Evolutionary conservation across 1,284 basidiomycete species (phyloP), one percentile per base, ranked within the genome.

Genomic region (Salmacisia buchloeana): DNA sequence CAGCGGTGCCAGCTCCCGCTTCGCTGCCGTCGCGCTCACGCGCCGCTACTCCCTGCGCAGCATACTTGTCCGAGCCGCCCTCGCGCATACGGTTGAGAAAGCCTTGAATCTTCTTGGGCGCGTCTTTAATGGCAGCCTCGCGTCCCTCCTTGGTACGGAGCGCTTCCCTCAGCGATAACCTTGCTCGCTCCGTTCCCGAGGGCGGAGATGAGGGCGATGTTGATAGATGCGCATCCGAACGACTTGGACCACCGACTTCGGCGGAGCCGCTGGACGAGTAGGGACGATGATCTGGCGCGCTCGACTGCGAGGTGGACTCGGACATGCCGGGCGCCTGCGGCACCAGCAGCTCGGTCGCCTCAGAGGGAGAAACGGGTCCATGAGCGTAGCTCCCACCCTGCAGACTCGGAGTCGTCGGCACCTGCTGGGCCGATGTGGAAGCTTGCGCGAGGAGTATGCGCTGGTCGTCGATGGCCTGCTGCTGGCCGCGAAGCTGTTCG

Each of bases 31-130:
- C 49, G 15, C 49, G 49, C 5, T 43, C 39, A n/a, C 39, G 18
- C 39, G 15, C 39, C 5, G 18, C 23, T 15, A 21, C 39, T n/a
- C 39, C 39, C 18, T n/a, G 23, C 15, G 18, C 18, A 33, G 31
- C 27, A 25, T 49, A 25, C 29, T 58, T 61, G 36, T 61, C 60
- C 34, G 31, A 38, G n/a, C 38, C 58, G 29, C 69, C 71, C 27
- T 79, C 77, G 10, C 74, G 68, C 76, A 79, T 76, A 39, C 76
- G 65, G 23, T 35, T 69, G 58, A 79, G 69, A 45, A 79, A 65
- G 2, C 76, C 77, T 18, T 75, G 73, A 29, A 77, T 62, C 63
- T 75, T 74, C 62, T 74, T 75, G 13, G 77, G 76, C n/a, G 74
- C 76, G 29, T 75, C 74, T 45, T 75, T 75, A 2, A 72, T 49